These are phyloP conservation scores for Diaporthe sp. DNA, from an alignment of 2,329 filamentous ascomycete genomes.

Conservation along the genomic window DNA sequence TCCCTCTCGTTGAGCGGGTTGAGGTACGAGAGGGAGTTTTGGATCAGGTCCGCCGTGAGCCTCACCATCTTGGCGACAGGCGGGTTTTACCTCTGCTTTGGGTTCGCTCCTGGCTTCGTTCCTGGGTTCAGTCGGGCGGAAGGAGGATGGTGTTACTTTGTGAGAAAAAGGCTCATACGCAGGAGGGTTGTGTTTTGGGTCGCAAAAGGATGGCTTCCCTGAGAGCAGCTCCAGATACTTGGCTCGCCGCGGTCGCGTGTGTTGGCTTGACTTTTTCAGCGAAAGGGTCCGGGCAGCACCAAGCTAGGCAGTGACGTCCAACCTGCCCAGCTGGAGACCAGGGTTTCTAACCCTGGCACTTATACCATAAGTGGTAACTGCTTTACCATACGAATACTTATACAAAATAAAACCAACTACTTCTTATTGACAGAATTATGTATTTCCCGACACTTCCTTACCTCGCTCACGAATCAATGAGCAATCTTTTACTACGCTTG, in stretches of 20 bases:
- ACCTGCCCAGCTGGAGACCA: background rate
- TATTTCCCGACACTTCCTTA: background rate
- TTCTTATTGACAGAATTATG: background rate
- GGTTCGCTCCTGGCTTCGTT: background rate
- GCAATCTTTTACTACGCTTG: background rate
- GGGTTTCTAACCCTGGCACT: slow-evolving; percentile 19
- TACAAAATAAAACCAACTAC: background rate
- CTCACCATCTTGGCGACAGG: slow-evolving; percentile 74
- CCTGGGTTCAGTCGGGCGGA: background rate
- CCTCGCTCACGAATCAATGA: background rate
- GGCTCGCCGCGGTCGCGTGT: slow-evolving; percentile 35
- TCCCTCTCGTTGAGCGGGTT: slow-evolving; percentile 99
- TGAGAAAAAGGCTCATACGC: background rate
- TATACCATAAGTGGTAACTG: background rate
- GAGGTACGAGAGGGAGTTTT: slow-evolving; percentile 95
- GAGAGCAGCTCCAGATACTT: slow-evolving; percentile 17
- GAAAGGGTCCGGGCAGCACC: background rate
- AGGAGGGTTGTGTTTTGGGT: background rate
- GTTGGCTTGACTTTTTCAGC: slow-evolving; percentile 24
- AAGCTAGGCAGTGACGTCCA: slow-evolving; percentile 19
- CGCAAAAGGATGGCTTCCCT: background rate
- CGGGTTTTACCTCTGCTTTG: slow-evolving; percentile 41
- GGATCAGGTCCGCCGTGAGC: slow-evolving; percentile 95
- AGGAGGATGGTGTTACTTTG: background rate
- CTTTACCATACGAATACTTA: background rate